These are phyloP conservation scores for Schrenkiella parvula DNA, from an alignment of 345 rosid species.

Conservation along the genomic window DNA sequence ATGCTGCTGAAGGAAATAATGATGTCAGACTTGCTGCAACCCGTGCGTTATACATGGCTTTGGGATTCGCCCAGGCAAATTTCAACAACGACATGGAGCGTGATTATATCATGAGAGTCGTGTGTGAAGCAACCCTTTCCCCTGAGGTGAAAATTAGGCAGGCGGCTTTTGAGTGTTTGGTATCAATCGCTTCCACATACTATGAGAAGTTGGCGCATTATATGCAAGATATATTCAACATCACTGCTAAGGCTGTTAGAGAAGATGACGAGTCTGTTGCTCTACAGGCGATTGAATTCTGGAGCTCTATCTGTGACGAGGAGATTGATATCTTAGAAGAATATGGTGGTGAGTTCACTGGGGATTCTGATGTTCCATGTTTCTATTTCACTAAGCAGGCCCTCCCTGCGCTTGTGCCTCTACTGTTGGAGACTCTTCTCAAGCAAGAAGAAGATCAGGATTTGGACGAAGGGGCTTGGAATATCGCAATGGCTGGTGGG, in stretches of 20 bases:
- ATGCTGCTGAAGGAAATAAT: conserved; percentile 47
- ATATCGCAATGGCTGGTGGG: conserved; percentile 68
- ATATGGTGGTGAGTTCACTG: conserved; percentile 46
- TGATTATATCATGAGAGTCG: conserved; percentile 64
- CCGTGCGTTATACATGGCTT: conserved; percentile 53
- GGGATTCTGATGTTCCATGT: conserved; percentile 53
- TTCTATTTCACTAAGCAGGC: conserved; percentile 62
- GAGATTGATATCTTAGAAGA: conserved; percentile 66
- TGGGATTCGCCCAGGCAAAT: conserved; percentile 70
- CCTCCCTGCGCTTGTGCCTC: conserved; percentile 54
- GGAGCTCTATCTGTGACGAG: conserved; percentile 71
- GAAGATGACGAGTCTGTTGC: conserved; percentile 63
- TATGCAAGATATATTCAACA: conserved; percentile 54
- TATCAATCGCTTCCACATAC: conserved; percentile 59
- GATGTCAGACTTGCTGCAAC: conserved; percentile 69
- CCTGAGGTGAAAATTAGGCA: conserved; percentile 55
- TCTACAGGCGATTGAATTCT: conserved; percentile 65
- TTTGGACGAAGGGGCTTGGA: conserved; percentile 74
- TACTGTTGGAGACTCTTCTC: conserved; percentile 56
- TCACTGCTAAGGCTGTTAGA: conserved; percentile 57
- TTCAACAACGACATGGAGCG: conserved; percentile 66
- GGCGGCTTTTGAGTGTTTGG: conserved; percentile 67
- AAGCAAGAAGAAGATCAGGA: conserved; percentile 75
- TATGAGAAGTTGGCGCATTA: conserved; percentile 51
- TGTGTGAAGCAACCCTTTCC: conserved; percentile 58